Evolutionary conservation across 2,329 filamentous ascomycete genomes (phyloP).

Genomic region (Orbilia quercus): DNA sequence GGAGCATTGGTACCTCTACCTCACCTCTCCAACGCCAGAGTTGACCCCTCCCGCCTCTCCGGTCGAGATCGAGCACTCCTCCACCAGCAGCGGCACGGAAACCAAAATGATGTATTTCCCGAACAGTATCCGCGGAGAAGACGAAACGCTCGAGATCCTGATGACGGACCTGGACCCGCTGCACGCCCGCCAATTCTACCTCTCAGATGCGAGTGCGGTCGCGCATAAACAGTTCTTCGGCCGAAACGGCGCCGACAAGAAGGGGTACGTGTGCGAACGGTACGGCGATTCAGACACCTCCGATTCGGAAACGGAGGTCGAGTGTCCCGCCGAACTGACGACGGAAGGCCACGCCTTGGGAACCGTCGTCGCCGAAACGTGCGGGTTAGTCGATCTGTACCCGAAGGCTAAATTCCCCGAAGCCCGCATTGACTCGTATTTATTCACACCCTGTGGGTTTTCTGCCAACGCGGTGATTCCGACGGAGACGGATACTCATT

Average conservation of each 20-base stretch:
- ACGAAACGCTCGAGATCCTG: slow-evolving; percentile 80
- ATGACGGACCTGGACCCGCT: slow-evolving; percentile 78
- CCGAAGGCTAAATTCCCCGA: slow-evolving; percentile 88
- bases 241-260: slow-evolving; percentile 69
- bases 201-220: slow-evolving; percentile 87
- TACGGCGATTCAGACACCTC: slow-evolving; percentile 68
- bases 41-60: slow-evolving; percentile 73
- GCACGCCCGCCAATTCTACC: slow-evolving; percentile 78
- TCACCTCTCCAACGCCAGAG: slow-evolving; percentile 91
- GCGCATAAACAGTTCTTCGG: slow-evolving; percentile 82
- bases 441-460: slow-evolving; percentile 96
- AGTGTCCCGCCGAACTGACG: slow-evolving; percentile 77
- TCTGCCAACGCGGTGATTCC: slow-evolving; percentile 96
- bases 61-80: slow-evolving; percentile 52
- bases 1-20: slow-evolving; percentile 98
- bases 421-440: slow-evolving; percentile 91
- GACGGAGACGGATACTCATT: slow-evolving; percentile 79
- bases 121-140: slow-evolving; percentile 69
- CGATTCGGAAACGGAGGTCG: slow-evolving; percentile 54
- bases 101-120: slow-evolving; percentile 72
- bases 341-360: slow-evolving; percentile 95
- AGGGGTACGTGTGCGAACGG: slow-evolving; percentile 78
- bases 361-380: slow-evolving; percentile 88
- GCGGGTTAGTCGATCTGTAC: slow-evolving; percentile 89
- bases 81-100: slow-evolving; percentile 64